Conservation (phyloP, 495 filamentous ascomycete genomes). For the Symbiotaphrina buchneri region DNA sequence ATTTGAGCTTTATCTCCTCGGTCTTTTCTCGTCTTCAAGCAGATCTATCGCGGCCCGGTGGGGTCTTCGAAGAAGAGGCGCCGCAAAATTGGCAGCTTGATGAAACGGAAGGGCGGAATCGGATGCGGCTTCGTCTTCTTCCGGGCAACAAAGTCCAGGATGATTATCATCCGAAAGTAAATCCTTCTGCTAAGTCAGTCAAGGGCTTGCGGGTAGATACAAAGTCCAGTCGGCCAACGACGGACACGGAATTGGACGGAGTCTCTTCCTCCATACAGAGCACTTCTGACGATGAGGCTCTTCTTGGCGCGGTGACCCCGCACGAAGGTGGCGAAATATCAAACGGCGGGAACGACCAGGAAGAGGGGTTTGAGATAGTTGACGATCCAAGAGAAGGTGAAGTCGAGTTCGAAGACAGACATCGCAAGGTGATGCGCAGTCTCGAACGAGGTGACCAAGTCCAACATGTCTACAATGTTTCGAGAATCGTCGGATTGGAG, state of each 20-base stretch:
- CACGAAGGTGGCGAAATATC: slow-evolving; percentile 3
- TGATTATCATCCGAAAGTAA: slow-evolving; percentile 73
- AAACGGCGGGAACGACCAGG: slow-evolving; percentile 3
- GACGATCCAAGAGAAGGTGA: slow-evolving; percentile 67
- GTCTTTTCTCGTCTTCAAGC: slow-evolving; percentile 50
- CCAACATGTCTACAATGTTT: slow-evolving; percentile 87
- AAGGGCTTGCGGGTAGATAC: slow-evolving; percentile 21
- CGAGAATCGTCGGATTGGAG: slow-evolving; percentile 78
- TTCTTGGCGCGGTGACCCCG: background rate
- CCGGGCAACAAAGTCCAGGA: slow-evolving; percentile 46
- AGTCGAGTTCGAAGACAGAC: slow-evolving; percentile 88
- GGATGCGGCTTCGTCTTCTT: slow-evolving; percentile 74
- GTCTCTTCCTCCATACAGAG: background rate
- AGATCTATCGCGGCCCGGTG: slow-evolving; percentile 53
- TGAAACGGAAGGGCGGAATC: slow-evolving; percentile 83
- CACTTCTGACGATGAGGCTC: background rate
- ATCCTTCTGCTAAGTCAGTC: slow-evolving; percentile 13
- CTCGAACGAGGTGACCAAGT: slow-evolving; percentile 80
- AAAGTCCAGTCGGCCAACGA: no score
- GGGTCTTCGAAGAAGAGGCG: slow-evolving; percentile 44
- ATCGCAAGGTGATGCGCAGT: slow-evolving; percentile 88
- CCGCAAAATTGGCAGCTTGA: slow-evolving; percentile 73
- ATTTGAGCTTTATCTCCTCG: slow-evolving; percentile 46
- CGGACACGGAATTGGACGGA: no score
- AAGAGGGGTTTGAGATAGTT: slow-evolving; percentile 69